Base-by-base conservation (phyloP, 176 grass and related monocot genomes). In the Zoysia pacifica region DNA sequence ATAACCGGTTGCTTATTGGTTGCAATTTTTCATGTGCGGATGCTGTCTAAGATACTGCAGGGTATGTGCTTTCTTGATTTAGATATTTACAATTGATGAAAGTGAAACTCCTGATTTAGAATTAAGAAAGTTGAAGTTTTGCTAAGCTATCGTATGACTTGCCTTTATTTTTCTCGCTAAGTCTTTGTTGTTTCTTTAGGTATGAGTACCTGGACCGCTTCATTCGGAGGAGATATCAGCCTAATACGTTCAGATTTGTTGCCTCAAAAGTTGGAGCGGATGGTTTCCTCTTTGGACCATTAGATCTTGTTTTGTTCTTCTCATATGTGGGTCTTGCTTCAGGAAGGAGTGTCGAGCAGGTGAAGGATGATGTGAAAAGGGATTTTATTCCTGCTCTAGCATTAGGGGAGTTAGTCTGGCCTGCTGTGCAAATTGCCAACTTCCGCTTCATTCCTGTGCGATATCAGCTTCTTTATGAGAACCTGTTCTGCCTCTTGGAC, bases 321-420 rank as follows among this genome's bases (percentile, higher is more conserved):
- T 93, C 96, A 3, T 98, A 94, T 40, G 85, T 98, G 78, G 96
- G 96, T 20, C 83, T 98, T 2, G 86, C 92, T n/a, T 87, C 84
- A 48, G 92, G 92, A 20, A 86, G 83, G 74, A 89, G 67, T 11
- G 13, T 87, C 14, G 62, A 88, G 36, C 92, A 98, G 73, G 86
- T 98, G 75, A 98, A 89, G 80, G 90, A 98, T 62, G 92, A 98
- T 15, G 96, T 98, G 83, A 98, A 93, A 65, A 90, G 96, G 83
- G 96, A 98, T 52, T 91, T 94, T 56, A 71, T 94, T 68, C 95
- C 92, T 8, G 92, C 95, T 63, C 86, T 98, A 20, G 82, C 85
- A 8, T 40, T 98, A 13, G 95, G 84, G 18, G 88, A 81, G 46
- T 56, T 67, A 13, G 75, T 98, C 58, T 94, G 95, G 95, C 95